A percentile compares a stretch with the other conserved stretches of the same genome.
phyloP scores from a whole-genome alignment of 495 filamentous ascomycete species.

The Penicillium subrubescens region DNA sequence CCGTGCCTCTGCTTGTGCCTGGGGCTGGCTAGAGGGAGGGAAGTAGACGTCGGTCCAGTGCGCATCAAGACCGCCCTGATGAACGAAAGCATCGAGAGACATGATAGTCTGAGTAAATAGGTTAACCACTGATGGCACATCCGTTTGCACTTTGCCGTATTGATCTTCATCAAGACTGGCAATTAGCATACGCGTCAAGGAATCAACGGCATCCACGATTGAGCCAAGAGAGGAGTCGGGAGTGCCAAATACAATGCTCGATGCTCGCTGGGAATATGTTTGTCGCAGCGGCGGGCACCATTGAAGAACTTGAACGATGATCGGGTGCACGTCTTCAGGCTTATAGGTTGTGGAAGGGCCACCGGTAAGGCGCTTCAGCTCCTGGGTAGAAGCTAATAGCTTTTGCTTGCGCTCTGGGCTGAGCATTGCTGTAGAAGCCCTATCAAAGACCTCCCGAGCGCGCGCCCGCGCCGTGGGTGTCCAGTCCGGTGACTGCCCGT shows the following conservation, averaged over 20 bases:
- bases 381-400: slow-evolving; percentile 37
- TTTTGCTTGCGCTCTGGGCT: slow-evolving; percentile 48
- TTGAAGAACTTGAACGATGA: slow-evolving; percentile 41
- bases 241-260: slow-evolving; percentile 64
- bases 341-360: slow-evolving; percentile 32
- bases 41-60: slow-evolving; percentile 84
- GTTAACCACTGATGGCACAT: slow-evolving; percentile 71
- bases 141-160: slow-evolving; percentile 82
- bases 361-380: slow-evolving; percentile 44
- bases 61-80: slow-evolving; percentile 50
- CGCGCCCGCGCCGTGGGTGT: slow-evolving; percentile 46
- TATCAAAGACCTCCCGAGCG: slow-evolving; percentile 43
- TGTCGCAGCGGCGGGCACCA: slow-evolving; percentile 72
- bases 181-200: slow-evolving; percentile 68
- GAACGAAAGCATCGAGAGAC: slow-evolving; percentile 68
- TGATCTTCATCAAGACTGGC: slow-evolving; percentile 77
- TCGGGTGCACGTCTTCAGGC: slow-evolving; percentile 41
- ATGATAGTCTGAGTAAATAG: slow-evolving; percentile 67
- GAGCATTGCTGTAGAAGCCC: slow-evolving; percentile 44
- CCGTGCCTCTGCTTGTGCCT: slow-evolving; percentile 42
- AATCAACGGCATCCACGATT: slow-evolving; percentile 70
- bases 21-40: slow-evolving; percentile 42
- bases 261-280: slow-evolving; percentile 63
- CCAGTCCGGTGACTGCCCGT: slow-evolving; percentile 60
- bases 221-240: slow-evolving; percentile 65